A percentile compares a stretch with the other conserved stretches of the same genome.
Evolutionary conservation across 495 filamentous ascomycete species (phyloP).

Genomic region (Penicillium paradoxum): DNA sequence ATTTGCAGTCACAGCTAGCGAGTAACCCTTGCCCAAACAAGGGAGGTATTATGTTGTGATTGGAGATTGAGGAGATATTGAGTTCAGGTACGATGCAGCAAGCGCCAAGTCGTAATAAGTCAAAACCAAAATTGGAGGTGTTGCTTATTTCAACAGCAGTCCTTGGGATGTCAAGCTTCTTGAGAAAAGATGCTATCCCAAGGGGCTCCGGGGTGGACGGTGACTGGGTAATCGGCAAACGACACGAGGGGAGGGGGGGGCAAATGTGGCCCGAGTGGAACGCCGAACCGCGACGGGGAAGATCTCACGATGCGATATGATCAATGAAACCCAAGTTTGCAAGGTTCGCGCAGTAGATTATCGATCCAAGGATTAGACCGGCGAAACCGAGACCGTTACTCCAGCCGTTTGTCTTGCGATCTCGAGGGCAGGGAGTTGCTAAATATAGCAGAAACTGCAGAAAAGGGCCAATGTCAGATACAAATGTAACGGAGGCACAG

Average conservation of each 20-base stretch:
- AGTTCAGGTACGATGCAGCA: slow-evolving; percentile 2
- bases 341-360: not conserved
- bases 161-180: not conserved
- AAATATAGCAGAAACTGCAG: slow-evolving; percentile 40
- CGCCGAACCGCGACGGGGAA: slow-evolving; percentile 7
- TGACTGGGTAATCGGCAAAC: slow-evolving; percentile 13
- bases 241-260: slow-evolving; percentile 10
- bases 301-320: not conserved
- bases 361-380: slow-evolving; percentile 5
- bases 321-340: not conserved
- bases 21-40: not conserved
- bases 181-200: not conserved
- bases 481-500: slow-evolving; percentile 20
- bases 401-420: slow-evolving; percentile 26
- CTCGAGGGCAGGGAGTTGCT: slow-evolving; percentile 30
- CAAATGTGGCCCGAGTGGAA: slow-evolving; percentile 10
- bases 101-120: not conserved
- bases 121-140: not conserved
- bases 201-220: not conserved
- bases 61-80: slow-evolving; percentile 1
- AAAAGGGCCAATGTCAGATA: slow-evolving; percentile 28
- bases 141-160: not conserved
- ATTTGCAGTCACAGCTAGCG: not conserved
- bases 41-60: not conserved
- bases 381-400: slow-evolving; percentile 18